Conservation (phyloP, 352 stramenopile genomes). For the Phytophthora pseudosyringae region DNA sequence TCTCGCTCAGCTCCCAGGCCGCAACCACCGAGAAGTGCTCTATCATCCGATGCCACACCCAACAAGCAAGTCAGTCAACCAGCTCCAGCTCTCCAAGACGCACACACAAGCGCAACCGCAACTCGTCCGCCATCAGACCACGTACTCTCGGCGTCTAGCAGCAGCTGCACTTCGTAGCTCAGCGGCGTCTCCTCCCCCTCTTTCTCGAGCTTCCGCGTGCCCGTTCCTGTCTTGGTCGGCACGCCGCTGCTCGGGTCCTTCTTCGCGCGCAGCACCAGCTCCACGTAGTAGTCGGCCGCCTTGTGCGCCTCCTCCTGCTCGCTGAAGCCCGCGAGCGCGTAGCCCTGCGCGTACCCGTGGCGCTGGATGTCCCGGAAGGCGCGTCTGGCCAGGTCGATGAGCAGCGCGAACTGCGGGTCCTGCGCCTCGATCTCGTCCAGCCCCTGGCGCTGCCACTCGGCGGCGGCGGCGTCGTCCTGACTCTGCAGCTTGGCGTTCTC, state of each 20-base stretch:
- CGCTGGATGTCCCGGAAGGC: conserved; percentile 64
- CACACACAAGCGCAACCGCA: neutral
- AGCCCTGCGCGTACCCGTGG: conserved; percentile 64
- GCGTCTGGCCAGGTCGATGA: conserved; percentile 51
- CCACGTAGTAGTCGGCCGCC: conserved; percentile 32
- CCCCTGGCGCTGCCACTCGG: conserved; percentile 35
- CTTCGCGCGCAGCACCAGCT: conserved; percentile 37
- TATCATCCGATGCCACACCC: conserved; percentile 13
- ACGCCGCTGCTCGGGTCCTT: conserved; percentile 31
- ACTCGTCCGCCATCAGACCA: conserved; percentile 2
- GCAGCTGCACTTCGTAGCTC: conserved; percentile 55
- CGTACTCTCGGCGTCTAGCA: conserved; percentile 52
- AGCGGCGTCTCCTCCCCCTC: conserved; percentile 33
- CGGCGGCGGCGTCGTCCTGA: conserved; percentile 21
- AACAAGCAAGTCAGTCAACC: conserved; percentile 2
- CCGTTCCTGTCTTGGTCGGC: conserved; percentile 32
- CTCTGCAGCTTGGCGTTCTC: conserved; percentile 42
- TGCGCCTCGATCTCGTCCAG: conserved; percentile 45
- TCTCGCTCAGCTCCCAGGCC: conserved; percentile 61
- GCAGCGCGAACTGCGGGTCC: conserved; percentile 56
- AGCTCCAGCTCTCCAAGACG: neutral
- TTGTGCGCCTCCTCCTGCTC: conserved; percentile 39
- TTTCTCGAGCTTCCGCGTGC: conserved; percentile 28
- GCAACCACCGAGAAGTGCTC: conserved; percentile 60
- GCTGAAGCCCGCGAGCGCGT: conserved; percentile 60